A percentile compares a stretch with the other conserved stretches of the same genome.
These are phyloP conservation scores for Novakomyces olei DNA, from an alignment of 805 yeast genomes.

Conservation along the genomic window DNA sequence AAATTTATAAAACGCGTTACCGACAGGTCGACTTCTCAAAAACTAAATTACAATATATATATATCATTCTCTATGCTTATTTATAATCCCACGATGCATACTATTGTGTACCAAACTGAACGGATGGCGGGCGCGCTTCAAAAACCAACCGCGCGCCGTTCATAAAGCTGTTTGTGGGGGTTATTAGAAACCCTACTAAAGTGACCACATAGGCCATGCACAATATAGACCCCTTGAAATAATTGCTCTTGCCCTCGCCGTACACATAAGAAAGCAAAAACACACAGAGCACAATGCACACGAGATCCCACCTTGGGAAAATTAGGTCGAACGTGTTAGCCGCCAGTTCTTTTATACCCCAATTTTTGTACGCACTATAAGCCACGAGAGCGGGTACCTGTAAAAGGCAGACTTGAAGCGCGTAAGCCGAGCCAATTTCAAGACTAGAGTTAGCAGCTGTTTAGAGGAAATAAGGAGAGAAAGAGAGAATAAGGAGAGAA, in stretches of 20 bases:
- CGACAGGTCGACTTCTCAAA: too few relatives aligned
- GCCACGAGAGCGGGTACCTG: constrained; percentile 83
- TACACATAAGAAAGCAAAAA: constrained; percentile 79
- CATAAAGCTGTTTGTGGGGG: too few relatives aligned
- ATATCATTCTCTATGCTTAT: too few relatives aligned
- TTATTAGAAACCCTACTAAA: constrained; percentile 58
- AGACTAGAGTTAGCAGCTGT: too few relatives aligned
- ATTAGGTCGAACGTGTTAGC: constrained; percentile 29
- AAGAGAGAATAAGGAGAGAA: too few relatives aligned
- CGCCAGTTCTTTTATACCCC: constrained; percentile 11
- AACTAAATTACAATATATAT: too few relatives aligned
- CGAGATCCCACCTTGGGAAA: constrained; percentile 88
- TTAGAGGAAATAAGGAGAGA: too few relatives aligned
- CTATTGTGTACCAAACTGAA: too few relatives aligned
- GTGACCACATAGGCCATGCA: constrained; percentile 55
- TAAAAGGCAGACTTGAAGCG: constrained; percentile 76
- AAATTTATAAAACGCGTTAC: too few relatives aligned
- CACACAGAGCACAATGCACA: constrained; percentile 66
- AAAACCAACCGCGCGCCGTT: too few relatives aligned
- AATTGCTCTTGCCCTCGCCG: constrained; percentile 91
- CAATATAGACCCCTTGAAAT: constrained; percentile 59
- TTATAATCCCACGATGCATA: too few relatives aligned
- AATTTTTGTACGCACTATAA: constrained; percentile 14
- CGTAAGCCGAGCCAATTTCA: constrained; percentile 97
- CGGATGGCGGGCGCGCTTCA: too few relatives aligned